Percentiles rank a stretch among this genome's conserved stretches.
Evolutionary conservation across 495 filamentous ascomycete genomes (phyloP).

Genomic region (Talaromyces nanjingensis): DNA sequence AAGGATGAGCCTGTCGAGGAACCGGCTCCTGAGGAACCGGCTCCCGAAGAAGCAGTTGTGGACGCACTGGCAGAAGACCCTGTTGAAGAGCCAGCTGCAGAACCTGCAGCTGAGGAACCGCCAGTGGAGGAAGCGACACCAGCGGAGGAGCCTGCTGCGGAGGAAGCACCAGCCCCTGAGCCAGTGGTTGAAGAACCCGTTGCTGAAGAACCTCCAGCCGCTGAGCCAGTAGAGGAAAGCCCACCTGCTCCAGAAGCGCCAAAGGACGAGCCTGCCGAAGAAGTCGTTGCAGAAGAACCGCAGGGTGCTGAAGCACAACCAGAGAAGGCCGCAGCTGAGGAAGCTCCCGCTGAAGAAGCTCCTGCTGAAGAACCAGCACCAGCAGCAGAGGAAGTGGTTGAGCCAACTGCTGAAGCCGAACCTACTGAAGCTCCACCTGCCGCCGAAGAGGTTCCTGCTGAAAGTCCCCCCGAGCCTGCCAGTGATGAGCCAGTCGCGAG

Average conservation of each 20-base stretch:
- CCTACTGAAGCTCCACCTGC: neutral
- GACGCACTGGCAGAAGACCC: constrained; percentile 5
- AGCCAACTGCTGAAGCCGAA: constrained; percentile 2
- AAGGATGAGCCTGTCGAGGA: constrained; percentile 11
- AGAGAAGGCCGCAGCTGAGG: neutral
- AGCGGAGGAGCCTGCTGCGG: constrained; percentile 7
- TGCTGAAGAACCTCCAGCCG: neutral
- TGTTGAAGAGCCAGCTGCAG: constrained; percentile 7
- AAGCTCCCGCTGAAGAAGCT: neutral
- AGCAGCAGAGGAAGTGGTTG: neutral
- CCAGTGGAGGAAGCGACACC: neutral
- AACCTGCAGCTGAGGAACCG: constrained; percentile 2
- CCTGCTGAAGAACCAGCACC: neutral
- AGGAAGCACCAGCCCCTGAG: constrained; percentile 2
- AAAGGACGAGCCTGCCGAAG: constrained; percentile 11
- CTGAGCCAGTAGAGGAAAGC: neutral
- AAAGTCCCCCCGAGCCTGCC: constrained; percentile 2
- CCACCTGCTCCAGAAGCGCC: constrained; percentile 6
- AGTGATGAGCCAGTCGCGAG: constrained; percentile 7
- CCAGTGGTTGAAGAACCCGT: constrained; percentile 9
- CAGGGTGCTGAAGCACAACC: neutral
- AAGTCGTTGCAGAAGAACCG: constrained; percentile 8
- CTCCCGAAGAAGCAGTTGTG: neutral
- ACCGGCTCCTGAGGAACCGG: constrained; percentile 1
- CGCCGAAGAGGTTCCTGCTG: constrained; percentile 7